Evolutionary conservation across 2,329 filamentous ascomycete species (phyloP), one percentile per base, ranked within the genome.

Genomic region (Fusarium cyanostomum): DNA sequence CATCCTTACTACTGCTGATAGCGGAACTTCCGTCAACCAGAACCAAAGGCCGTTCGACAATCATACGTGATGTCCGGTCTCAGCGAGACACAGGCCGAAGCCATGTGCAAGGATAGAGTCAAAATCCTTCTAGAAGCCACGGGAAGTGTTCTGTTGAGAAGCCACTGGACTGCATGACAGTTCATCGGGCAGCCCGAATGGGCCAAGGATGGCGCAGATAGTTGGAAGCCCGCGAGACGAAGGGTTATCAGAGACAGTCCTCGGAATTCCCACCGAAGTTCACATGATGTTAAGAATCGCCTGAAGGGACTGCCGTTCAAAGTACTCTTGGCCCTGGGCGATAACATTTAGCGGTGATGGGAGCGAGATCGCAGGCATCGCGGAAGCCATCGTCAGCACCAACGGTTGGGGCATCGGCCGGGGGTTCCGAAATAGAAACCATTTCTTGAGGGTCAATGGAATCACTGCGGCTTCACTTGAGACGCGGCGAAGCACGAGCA

Each of bases 181-280:
- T 49, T 50, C 31, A 26, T 52, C 58, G 62, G 62, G 56, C 39
- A 42, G 58, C 15, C 62, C 62, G 62, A 63, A 56, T 48, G 33
- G 33, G 43, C 37, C 26, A 18, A 33, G 28, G 12, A 59, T 58
- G 42, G 52, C 44, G 39, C 39, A 34, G 9, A 38, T n/a, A 27
- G 39, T 34, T 30, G 31, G 13, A 38, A 28, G 43, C 18, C 34
- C 33, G 13, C 26, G 24, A 33, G 21, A 49, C n/a, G 21, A n/a
- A 16, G 43, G 52, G 10, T 16, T 30, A 18, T 27, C 21, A 13
- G 21, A 16, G 2, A 31, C 16, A 26, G 33, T 9, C 8, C 3
- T 48, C 33, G 31, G 44, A n/a, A 27, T 12, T 8, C 33, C 33
- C 24, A 48, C 10, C 21, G 21, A 11, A 16, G 6, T 11, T 12